Evolutionary conservation across 208 protist genomes (phyloP).

Genomic region (Tritrichomonas foetus): DNA sequence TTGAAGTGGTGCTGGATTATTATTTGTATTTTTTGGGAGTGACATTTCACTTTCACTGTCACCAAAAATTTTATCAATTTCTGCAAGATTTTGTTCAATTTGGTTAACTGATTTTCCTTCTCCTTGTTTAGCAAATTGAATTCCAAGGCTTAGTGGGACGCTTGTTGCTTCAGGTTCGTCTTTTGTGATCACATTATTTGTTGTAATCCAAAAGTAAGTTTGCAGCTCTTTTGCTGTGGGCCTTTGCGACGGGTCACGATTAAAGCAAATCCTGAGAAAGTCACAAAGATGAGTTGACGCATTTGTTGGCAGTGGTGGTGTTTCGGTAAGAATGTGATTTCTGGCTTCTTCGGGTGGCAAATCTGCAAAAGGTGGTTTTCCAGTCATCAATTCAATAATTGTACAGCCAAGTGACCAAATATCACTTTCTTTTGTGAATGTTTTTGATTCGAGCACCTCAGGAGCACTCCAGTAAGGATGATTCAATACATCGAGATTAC

Average conservation of each 20-base stretch:
- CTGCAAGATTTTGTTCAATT: background rate
- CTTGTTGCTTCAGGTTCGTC: no score
- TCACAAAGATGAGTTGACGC: background rate
- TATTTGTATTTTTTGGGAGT: no score
- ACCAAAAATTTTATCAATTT: background rate
- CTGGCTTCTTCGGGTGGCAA: conserved; percentile 70
- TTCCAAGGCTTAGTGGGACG: no score
- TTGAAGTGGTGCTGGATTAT: no score
- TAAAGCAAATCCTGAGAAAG: conserved; percentile 15
- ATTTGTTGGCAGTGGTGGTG: background rate
- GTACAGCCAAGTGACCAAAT: conserved; percentile 68
- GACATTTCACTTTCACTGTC: no score
- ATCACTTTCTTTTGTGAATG: conserved; percentile 3
- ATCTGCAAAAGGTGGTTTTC: conserved; percentile 75
- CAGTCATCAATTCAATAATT: conserved; percentile 76
- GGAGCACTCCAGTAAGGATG: conserved; percentile 32
- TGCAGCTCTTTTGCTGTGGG: background rate
- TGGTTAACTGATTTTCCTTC: background rate
- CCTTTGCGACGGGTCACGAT: background rate
- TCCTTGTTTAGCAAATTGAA: background rate
- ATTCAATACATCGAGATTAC: background rate
- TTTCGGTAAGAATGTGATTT: conserved; percentile 61
- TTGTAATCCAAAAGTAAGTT: background rate
- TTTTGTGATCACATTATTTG: no score
- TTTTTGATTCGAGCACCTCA: background rate